A percentile compares a stretch with the other conserved stretches of the same genome.
phyloP scores from a whole-genome alignment of 2,329 filamentous ascomycete genomes.

The Trichoderma polysporum region DNA sequence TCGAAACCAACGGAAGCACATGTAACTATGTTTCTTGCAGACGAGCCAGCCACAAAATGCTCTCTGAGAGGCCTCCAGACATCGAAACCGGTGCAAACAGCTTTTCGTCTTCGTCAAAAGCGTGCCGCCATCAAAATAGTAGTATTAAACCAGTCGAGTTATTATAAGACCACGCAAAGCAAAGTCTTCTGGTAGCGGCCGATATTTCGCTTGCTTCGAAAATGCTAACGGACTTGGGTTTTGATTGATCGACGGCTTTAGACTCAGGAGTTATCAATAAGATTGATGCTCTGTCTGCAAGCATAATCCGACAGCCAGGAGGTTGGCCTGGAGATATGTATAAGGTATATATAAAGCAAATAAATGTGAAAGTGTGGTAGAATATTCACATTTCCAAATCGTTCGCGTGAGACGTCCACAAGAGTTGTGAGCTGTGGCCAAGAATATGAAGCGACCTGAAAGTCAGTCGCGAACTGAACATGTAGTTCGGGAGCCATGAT shows the following conservation, averaged over 20 bases:
- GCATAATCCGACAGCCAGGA: slow-evolving; percentile 39
- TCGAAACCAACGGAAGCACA: background rate
- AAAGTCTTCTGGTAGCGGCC: slow-evolving; percentile 68
- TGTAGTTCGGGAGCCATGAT: slow-evolving; percentile 35
- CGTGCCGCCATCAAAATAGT: background rate
- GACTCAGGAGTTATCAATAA: slow-evolving; percentile 39
- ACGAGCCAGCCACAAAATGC: background rate
- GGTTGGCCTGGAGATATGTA: slow-evolving; percentile 25
- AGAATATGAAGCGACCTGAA: slow-evolving; percentile 48
- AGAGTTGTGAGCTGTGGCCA: background rate
- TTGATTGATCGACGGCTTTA: slow-evolving; percentile 35
- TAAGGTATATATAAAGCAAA: slow-evolving; percentile 50
- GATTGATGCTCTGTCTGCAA: slow-evolving; percentile 44
- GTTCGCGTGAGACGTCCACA: slow-evolving; percentile 43
- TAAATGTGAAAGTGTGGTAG: slow-evolving; percentile 62
- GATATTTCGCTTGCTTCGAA: slow-evolving; percentile 42
- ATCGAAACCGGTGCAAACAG: background rate
- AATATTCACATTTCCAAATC: slow-evolving; percentile 57
- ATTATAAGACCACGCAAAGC: slow-evolving; percentile 53
- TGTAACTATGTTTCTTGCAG: background rate
- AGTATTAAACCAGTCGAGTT: background rate
- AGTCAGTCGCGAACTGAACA: slow-evolving; percentile 36
- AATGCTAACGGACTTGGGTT: slow-evolving; percentile 47
- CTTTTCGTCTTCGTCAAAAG: background rate
- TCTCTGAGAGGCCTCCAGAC: background rate